phyloP scores from a whole-genome alignment of 305 asterid species.

The Ajuga reptans region DNA sequence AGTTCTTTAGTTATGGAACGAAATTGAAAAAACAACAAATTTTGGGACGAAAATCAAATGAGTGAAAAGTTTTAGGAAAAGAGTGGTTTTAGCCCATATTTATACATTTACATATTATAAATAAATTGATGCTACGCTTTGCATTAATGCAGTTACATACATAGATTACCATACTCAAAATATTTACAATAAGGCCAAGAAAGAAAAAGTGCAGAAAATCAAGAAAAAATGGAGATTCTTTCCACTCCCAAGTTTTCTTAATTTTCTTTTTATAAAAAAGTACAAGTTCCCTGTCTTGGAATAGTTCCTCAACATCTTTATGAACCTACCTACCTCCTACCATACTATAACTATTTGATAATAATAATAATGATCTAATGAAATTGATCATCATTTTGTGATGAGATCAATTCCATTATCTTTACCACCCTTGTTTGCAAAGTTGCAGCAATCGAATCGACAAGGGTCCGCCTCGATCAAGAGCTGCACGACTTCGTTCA shows the following conservation, averaged over 20 bases:
- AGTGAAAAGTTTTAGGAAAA: too few relatives aligned
- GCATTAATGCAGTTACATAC: conserved; percentile 30
- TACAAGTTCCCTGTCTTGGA: conserved; percentile 6
- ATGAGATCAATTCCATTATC: too few relatives aligned
- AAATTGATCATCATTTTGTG: conserved; percentile 1
- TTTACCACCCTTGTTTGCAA: conserved; percentile 19
- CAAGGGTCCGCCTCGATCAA: conserved; percentile 63
- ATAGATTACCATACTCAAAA: conserved; percentile 15
- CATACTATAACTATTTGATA: not conserved
- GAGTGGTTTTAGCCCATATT: too few relatives aligned
- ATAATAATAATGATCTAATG: not conserved
- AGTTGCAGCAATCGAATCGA: conserved; percentile 38
- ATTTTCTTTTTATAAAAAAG: not conserved
- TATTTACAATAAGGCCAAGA: conserved; percentile 35
- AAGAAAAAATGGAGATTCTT: conserved; percentile 24
- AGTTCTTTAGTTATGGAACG: too few relatives aligned
- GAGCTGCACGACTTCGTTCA: conserved; percentile 64
- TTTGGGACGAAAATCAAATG: too few relatives aligned
- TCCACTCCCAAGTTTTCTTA: conserved; percentile 3
- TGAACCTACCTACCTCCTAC: conserved; percentile 9
- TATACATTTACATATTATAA: not conserved
- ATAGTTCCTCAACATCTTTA: conserved; percentile 5
- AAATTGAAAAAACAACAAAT: too few relatives aligned
- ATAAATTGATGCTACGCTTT: not conserved
- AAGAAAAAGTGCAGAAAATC: conserved; percentile 10